Evolutionary conservation across 2,329 filamentous ascomycete species (phyloP).

Genomic region (Pyrenophora tritici-repentis): DNA sequence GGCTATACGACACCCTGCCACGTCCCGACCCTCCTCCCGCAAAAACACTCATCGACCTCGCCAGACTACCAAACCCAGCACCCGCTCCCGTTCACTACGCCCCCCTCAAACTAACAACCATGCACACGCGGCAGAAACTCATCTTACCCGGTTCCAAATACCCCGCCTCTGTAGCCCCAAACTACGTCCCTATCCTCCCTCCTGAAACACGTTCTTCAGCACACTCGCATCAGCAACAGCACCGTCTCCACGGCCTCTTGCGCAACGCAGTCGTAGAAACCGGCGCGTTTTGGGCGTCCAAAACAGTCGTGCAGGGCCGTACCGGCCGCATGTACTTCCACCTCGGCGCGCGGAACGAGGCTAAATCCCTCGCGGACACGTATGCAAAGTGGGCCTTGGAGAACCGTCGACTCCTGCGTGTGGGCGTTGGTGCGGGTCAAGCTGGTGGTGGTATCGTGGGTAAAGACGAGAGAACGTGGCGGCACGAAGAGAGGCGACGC

Average conservation of each 20-base stretch:
- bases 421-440: background rate
- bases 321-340: conserved; percentile 38
- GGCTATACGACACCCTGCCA: conserved; percentile 26
- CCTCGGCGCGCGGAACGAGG: conserved; percentile 13
- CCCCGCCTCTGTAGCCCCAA: conserved; percentile 19
- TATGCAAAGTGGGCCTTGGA: conserved; percentile 26
- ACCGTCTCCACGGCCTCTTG: conserved; percentile 22
- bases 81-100: conserved; percentile 28
- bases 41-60: background rate
- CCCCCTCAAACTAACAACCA: conserved; percentile 31
- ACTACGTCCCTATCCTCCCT: conserved; percentile 31
- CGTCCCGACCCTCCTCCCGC: background rate
- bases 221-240: conserved; percentile 24
- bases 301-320: conserved; percentile 34
- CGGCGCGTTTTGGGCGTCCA: conserved; percentile 31
- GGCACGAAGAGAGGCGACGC: conserved; percentile 9
- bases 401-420: conserved; percentile 7
- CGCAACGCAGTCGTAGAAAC: conserved; percentile 30
- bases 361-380: conserved; percentile 18
- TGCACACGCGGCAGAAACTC: conserved; percentile 26
- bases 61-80: conserved; percentile 3
- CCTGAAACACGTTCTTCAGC: conserved; percentile 20
- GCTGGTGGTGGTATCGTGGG: conserved; percentile 3
- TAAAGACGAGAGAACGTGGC: conserved; percentile 6
- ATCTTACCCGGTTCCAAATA: conserved; percentile 30